Evolutionary conservation across 2,329 filamentous ascomycete genomes (phyloP), one percentile per base, ranked within the genome.

Genomic region (Purpureocillium takamizusanense): DNA sequence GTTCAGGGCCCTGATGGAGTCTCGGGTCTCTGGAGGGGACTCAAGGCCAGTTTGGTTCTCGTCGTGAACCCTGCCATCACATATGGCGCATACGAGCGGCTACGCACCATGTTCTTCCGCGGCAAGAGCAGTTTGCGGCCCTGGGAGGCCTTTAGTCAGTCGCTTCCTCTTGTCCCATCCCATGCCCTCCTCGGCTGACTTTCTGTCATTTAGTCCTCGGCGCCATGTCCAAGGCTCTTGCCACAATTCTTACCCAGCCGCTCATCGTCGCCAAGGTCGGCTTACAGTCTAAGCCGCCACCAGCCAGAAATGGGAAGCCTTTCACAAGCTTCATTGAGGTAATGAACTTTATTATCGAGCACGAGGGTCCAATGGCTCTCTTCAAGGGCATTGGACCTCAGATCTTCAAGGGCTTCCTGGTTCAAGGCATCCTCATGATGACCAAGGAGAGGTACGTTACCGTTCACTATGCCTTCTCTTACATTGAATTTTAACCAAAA

Each of bases 361-460:
- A 95, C 44, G 92, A 98, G 57, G 92, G 92, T 4, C 59, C 76
- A 1, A 53, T 82, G 11, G 83, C 83, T n/a, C 71, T 98, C 2
- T 98, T 97, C 71, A 98, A 98, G 67, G 92, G 92, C 31, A 95
- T 98, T 49, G 88, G 79, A 0, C 92, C 92, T 3, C 92, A 98
- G 61, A 84, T 98, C 37, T 62, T 88, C 42, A 98, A 98, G 65
- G 92, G 92, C 1, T 65, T 98, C 37, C 59, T 98, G 35, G 92
- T 98, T 3, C 92, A 98, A 57, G 92, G 92, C 36, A 78, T 98
- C 40, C 70, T 98, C 30, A 98, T 98, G 92, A 98, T 95, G 88
- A 92, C 88, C 35, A 98, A 98, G 66, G 92, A 98, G 65, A 77
- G 88, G 85, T 88, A 71, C 49, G 70, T 53, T 7, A 4, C 35